phyloP scores from a whole-genome alignment of 2,329 filamentous ascomycete species.

The Paramyrothecium roridum region DNA sequence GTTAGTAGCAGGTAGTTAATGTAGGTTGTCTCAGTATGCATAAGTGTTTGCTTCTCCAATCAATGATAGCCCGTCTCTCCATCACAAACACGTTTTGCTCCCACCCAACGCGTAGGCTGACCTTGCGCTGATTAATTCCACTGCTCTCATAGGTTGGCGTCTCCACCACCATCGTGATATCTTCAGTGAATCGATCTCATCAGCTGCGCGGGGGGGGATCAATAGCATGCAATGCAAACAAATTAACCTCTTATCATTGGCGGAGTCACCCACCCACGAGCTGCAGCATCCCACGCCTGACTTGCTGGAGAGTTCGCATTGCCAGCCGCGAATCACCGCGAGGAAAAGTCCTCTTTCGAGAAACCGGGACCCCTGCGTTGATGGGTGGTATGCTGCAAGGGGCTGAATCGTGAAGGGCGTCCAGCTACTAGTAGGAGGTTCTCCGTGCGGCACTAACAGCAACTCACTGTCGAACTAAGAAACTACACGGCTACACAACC shows the following conservation, averaged over 20 bases:
- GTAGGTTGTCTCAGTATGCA: background rate
- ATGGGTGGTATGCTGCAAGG: background rate
- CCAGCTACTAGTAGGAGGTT: background rate
- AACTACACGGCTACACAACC: too few species aligned
- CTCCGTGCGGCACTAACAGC: too few species aligned
- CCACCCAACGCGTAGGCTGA: background rate
- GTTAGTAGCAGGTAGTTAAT: background rate
- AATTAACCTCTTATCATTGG: background rate
- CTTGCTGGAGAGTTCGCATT: background rate
- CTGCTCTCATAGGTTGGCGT: background rate
- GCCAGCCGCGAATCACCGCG: background rate
- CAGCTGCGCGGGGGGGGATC: background rate
- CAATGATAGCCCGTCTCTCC: background rate
- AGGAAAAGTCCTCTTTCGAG: background rate
- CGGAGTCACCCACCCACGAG: background rate
- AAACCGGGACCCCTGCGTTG: background rate
- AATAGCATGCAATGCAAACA: background rate
- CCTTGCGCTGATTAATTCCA: background rate
- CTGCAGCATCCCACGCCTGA: background rate
- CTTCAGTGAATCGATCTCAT: background rate
- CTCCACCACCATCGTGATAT: background rate
- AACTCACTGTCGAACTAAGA: too few species aligned
- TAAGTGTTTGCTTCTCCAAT: background rate
- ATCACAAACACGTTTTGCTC: background rate
- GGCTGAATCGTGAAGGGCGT: background rate